Evolutionary conservation across 1,139 yeast species (phyloP), one percentile per base, ranked within the genome.

Genomic region (Geotrichum bryndzae): DNA sequence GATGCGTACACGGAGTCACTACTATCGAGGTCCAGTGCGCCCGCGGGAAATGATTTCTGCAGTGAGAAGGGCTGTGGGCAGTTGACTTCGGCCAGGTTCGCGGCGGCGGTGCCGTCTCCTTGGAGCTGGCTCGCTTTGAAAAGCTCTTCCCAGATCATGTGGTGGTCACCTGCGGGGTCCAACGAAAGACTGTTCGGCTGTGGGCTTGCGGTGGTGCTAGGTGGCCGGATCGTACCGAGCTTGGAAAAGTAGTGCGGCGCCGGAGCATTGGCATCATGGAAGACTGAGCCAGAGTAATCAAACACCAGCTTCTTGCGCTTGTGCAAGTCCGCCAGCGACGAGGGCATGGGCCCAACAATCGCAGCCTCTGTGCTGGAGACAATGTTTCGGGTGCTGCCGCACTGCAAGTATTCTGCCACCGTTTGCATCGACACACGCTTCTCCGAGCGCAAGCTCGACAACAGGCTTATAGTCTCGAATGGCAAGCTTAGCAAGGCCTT

Each of bases 211-310:
- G 18, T 5, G n/a, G 18, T 13, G 50, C 23, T 54, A 45, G 55
- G 48, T 10, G 62, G 62, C 10, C 64, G 58, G 7, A 68, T 58
- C 13, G 80, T 72, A 1, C 70, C 68, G 25, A 75, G 67, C 57
- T 73, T 70, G 1, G 80, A 68, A 65, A 79, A 80, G 1, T 64
- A 59, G 59, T 76, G 75, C 25, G 53, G 31, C 27, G 51, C 23
- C n/a, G 29, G 13, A 10, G 57, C 53, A n/a, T 60, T 48, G n/a
- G 55, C 60, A 15, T 60, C 59, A n/a, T 63, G 53, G 54, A 60
- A 64, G 33, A 64, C 57, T 1, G 63, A 59, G 4, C 63, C 56
- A 3, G 66, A 57, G 52, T 63, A 66, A 23, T 65, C 65, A 38
- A 66, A 54, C 4, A 13, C 41, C n/a, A 35, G 18, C 27, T 52